Base-by-base conservation (phyloP, 805 yeast species). In the Candida golubevii region DNA sequence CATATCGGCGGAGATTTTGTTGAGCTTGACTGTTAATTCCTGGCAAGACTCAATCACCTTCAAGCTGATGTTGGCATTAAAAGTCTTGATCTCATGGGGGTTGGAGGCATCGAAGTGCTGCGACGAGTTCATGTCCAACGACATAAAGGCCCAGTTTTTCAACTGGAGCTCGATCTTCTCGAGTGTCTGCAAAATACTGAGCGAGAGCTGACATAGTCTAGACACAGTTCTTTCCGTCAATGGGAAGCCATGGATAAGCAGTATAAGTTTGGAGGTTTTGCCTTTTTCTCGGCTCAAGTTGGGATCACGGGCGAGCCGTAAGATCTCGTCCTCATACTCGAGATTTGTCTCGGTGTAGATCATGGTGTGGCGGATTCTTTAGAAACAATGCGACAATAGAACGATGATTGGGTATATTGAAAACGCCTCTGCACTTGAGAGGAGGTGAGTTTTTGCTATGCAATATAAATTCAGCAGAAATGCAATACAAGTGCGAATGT, bases 131-230 rank as follows among this genome's bases (percentile, higher is more conserved):
- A 69, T 69, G 51, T 78, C 80, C 26, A 78, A 58, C 8, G 82
- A 73, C 36, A 74, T 61, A 45, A 78, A 78, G 41, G 78, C 80
- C 83, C 83, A 78, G 47, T 74, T 74, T 47, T 73, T 69, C 38
- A 75, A 62, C 31, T 64, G 67, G 32, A 72, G 58, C 49, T 73
- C 77, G 15, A 75, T 65, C 47, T 71, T 70, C 58, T 78, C 83
- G 35, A 78, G 60, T 36, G 77, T 72, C 50, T 78, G 69, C 29
- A 78, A 59, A 6, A 77, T 70, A 44, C 71, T 70, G 44, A 77
- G 65, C 8, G 74, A 64, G 29, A 71, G 62, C 44, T 68, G 74
- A 54, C 83, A 78, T 55, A 75, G 65, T 43, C 72, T 67, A 39
- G 74, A 71, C 12, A 78, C 62, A 46, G 68, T 68, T 15, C 68